phyloP scores from a whole-genome alignment of 129 eudicot genomes.

The Flaveria trinervia region DNA sequence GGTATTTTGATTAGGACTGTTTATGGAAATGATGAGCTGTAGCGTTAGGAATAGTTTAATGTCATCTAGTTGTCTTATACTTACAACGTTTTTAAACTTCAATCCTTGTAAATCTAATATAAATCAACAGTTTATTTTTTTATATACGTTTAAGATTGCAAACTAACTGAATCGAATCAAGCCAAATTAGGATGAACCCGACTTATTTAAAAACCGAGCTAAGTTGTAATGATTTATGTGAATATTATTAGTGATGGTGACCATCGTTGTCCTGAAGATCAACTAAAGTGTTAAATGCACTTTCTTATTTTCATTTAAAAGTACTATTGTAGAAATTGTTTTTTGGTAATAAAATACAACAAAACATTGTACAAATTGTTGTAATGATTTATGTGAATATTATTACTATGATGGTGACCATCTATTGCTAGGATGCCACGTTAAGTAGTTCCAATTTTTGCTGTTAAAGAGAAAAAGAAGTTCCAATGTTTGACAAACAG shows the following conservation, averaged over 20 bases:
- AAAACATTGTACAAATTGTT: neutral
- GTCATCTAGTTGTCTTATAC: neutral
- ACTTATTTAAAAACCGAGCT: no score
- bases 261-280: no score
- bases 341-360: neutral
- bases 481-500: conserved; percentile 28
- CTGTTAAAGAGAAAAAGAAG: no score
- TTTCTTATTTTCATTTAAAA: no score
- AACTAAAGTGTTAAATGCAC: no score
- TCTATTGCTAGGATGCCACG: conserved; percentile 31
- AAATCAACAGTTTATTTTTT: neutral
- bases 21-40: no score
- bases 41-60: no score
- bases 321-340: no score
- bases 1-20: no score
- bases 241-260: no score
- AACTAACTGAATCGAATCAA: neutral
- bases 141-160: neutral
- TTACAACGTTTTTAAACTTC: neutral
- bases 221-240: no score
- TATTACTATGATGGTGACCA: conserved; percentile 13
- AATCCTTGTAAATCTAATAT: neutral
- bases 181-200: no score
- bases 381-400: neutral
- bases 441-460: conserved; percentile 20